Base-by-base conservation (phyloP, 163 green algal species). In the Picocystis sp. region DNA sequence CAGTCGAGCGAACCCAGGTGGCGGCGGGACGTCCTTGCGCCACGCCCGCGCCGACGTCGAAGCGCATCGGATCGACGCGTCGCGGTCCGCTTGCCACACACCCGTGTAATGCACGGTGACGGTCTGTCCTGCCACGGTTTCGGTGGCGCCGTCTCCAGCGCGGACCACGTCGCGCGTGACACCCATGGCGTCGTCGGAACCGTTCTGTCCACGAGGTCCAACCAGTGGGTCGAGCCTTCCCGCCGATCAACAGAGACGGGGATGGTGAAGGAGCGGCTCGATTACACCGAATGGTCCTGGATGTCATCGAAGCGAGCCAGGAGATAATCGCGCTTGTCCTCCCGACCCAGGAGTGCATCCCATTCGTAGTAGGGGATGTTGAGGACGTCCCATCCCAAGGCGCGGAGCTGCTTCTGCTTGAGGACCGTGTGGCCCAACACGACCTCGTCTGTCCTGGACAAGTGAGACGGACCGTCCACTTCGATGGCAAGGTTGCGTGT, bases 111-210 rank as follows among this genome's bases (percentile, higher is more conserved):
- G 74, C 46, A 81, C 29, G 29, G 29, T 38, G 5, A 38, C 29
- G 29, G 29, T 38, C 8, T 38, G 29, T 5, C 29, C 29, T 5
- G 5, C 5, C 29, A 38, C 8, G 29, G 29, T 8, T 38, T 38
- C 5, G 29, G 29, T 38, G 29, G 29, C 8, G 29, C 29, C 29
- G 29, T 38, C 29, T 5, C 29, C 29, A 8, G 29, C 29, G 29
- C 29, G 29, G 29, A 38, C 8, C 29, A 38, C 29, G 29, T 38
- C 29, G 29, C 29, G 29, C 29, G 58, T 67, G 9, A 47, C 47
- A 14, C 79, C 79, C 79, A 88, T 88, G 24, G 72, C 76, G 21
- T 68, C 70, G 1, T 62, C 53, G 5, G 29, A 5, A 38, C 29
- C 5, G 29, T 38, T 38, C 29, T 38, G 29, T 5, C 5, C 29